These are phyloP conservation scores for Areca catechu DNA, from an alignment of 176 grass and related monocot genomes.

Conservation along the genomic window DNA sequence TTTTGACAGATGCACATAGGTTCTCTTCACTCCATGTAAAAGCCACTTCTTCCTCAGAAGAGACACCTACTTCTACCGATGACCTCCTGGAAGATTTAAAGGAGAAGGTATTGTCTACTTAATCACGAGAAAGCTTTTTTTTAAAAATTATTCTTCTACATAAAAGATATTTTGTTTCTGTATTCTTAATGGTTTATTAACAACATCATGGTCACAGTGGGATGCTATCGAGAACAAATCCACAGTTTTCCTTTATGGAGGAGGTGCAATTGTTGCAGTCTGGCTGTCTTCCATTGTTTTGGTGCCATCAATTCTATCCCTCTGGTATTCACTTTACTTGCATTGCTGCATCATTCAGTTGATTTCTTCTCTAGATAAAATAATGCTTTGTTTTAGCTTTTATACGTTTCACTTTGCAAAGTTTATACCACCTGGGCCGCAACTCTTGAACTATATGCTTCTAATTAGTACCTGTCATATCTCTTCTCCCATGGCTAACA, in stretches of 20 bases:
- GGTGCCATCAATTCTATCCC: constrained; percentile 91
- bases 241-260: constrained; percentile 82
- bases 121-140: too few species aligned
- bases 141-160: too few species aligned
- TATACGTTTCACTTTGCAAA: too few species aligned
- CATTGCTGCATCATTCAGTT: too few species aligned
- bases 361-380: too few species aligned
- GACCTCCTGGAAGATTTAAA: constrained; percentile 79
- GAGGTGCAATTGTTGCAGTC: constrained; percentile 69
- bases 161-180: too few species aligned
- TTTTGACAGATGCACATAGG: constrained; percentile 41
- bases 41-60: constrained; percentile 70
- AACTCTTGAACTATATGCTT: too few species aligned
- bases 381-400: too few species aligned
- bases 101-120: constrained; percentile 36
- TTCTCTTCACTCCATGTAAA: constrained; percentile 43
- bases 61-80: constrained; percentile 53
- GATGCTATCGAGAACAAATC: constrained; percentile 90
- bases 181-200: too few species aligned
- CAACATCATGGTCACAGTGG: constrained; percentile 44
- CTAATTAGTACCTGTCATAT: too few species aligned
- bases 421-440: too few species aligned
- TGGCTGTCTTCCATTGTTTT: constrained; percentile 84
- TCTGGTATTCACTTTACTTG: constrained; percentile 38
- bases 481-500: constrained; percentile 8